These are phyloP conservation scores for Xylaria curta DNA, from an alignment of 495 filamentous ascomycete species.

Conservation along the genomic window DNA sequence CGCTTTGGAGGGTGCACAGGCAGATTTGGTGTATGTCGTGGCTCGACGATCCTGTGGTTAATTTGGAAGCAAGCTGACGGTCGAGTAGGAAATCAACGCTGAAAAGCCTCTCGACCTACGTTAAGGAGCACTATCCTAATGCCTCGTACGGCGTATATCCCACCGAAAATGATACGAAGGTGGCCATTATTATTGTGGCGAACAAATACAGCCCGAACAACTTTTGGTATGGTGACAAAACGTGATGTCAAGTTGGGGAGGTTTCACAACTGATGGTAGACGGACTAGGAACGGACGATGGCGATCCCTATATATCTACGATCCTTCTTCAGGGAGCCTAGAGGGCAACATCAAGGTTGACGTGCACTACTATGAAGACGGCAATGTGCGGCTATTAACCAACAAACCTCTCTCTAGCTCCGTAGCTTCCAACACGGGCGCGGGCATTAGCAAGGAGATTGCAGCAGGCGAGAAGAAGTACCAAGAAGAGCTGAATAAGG, in stretches of 20 bases:
- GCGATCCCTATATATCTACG: constrained; percentile 85
- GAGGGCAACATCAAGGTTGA: constrained; percentile 77
- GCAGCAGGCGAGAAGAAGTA: constrained; percentile 84
- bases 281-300: constrained; percentile 86
- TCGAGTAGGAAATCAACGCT: constrained; percentile 73
- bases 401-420: constrained; percentile 71
- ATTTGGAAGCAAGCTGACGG: constrained; percentile 1
- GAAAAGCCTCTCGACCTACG: constrained; percentile 77
- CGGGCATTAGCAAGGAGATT: constrained; percentile 74
- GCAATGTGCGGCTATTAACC: constrained; percentile 91
- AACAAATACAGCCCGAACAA: constrained; percentile 98
- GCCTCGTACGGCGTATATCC: constrained; percentile 83
- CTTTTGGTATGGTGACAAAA: constrained; percentile 72
- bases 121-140: constrained; percentile 86
- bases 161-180: constrained; percentile 71
- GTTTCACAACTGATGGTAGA: constrained; percentile 14
- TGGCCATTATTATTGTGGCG: constrained; percentile 85
- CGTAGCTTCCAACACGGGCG: constrained; percentile 66
- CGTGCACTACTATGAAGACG: constrained; percentile 99
- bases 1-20: constrained; percentile 77
- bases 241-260: not conserved
- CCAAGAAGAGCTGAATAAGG: constrained; percentile 93
- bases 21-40: constrained; percentile 75
- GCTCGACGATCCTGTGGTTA: not conserved
- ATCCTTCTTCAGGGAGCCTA: constrained; percentile 65